Evolutionary conservation across 345 rosid genomes (phyloP).

Genomic region (Odontarrhena argentea): DNA sequence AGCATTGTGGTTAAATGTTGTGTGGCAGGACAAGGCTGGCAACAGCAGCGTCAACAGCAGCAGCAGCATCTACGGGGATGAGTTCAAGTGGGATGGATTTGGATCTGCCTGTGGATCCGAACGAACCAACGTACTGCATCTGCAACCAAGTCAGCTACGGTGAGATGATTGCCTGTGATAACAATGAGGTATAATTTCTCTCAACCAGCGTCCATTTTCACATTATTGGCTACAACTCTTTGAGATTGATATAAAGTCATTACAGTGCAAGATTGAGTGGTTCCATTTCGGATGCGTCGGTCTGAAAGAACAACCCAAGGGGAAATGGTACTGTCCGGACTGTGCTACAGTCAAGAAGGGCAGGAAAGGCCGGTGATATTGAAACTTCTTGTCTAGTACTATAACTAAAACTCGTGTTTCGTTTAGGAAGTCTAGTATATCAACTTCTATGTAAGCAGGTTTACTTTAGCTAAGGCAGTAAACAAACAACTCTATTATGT

Average conservation of each 20-base stretch:
- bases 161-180: constrained; percentile 97
- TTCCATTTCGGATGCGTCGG: constrained; percentile 96
- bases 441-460: constrained; percentile 5
- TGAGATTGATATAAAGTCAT: constrained; percentile 16
- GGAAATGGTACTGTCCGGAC: constrained; percentile 91
- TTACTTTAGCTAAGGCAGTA: no score
- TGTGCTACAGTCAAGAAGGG: constrained; percentile 72
- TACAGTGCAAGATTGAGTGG: constrained; percentile 98
- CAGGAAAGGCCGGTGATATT: constrained; percentile 62
- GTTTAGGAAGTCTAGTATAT: not conserved
- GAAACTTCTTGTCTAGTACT: not conserved
- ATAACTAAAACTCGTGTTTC: not conserved
- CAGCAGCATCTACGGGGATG: constrained; percentile 51
- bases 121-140: constrained; percentile 90
- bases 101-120: constrained; percentile 95
- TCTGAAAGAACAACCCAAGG: constrained; percentile 82
- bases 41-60: constrained; percentile 50
- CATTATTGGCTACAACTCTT: constrained; percentile 2
- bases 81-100: constrained; percentile 78
- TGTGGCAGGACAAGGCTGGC: constrained; percentile 73
- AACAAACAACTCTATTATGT: no score
- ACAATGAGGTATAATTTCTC: constrained; percentile 55
- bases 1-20: constrained; percentile 14
- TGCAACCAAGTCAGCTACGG: constrained; percentile 98
- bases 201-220: not conserved